A percentile compares a stretch with the other conserved stretches of the same genome.
Conservation (phyloP, 768 basidiomycete genomes). For the Kwoniella botswanensis region DNA sequence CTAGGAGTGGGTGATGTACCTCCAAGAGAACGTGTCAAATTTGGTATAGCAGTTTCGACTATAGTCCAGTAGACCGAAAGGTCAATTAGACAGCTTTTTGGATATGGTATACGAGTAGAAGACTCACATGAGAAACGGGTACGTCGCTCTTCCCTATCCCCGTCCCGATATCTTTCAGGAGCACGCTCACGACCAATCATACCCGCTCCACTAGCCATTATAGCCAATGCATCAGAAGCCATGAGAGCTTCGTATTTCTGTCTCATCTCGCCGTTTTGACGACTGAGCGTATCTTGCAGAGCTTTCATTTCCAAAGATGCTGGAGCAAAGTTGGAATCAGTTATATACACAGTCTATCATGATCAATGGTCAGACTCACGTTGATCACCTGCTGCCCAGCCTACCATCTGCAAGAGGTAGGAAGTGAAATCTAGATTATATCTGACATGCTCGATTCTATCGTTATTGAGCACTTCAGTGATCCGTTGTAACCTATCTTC, state of each 20-base stretch:
- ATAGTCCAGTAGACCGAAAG: neutral
- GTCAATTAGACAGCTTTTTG: neutral
- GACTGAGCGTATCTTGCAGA: constrained; percentile 26
- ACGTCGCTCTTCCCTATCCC: constrained; percentile 12
- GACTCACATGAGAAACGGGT: constrained; percentile 8
- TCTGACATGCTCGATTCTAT: constrained; percentile 40
- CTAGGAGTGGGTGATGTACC: constrained; percentile 1
- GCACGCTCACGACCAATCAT: constrained; percentile 4
- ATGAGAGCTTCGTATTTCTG: constrained; percentile 31
- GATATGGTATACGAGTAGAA: neutral
- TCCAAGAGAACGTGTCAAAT: constrained; percentile 3
- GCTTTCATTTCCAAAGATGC: constrained; percentile 20
- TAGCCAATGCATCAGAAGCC: constrained; percentile 26
- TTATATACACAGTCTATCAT: neutral
- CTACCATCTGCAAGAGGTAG: constrained; percentile 35
- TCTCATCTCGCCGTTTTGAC: constrained; percentile 21
- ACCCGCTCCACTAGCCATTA: constrained; percentile 14
- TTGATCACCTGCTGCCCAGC: constrained; percentile 30
- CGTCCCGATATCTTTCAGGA: neutral
- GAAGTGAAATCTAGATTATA: constrained; percentile 37
- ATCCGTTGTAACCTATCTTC: constrained; percentile 38
- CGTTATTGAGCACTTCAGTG: constrained; percentile 29
- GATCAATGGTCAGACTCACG: constrained; percentile 27
- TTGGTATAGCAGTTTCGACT: constrained; percentile 9
- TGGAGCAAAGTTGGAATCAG: neutral